Evolutionary conservation across 768 basidiomycete genomes (phyloP), one percentile per base, ranked within the genome.

Genomic region (Ramaria rubella): DNA sequence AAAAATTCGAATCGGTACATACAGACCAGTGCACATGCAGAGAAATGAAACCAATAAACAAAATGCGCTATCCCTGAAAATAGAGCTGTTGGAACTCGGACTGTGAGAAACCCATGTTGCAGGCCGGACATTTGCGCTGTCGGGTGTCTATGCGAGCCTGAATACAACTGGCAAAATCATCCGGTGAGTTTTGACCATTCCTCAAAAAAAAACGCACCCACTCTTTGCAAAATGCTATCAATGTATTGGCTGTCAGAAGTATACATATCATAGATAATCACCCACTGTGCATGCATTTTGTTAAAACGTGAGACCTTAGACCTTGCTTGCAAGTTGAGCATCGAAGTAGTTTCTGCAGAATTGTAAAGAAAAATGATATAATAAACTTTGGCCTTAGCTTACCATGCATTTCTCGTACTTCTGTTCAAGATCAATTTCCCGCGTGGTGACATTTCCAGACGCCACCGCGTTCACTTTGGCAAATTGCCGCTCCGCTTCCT

Each of bases 41-140:
- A 23, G n/a, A 24, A 57, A 55, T 17, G 31, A 43, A 31, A 43
- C 24, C 8, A 43, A 43, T 43, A 50, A 50, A 29, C 30, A 42
- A 56, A 24, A n/a, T 23, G 17, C 19, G 44, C 21, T 51, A 72
- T 57, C 55, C 44, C 31, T 83, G 82, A 68, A 86, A 82, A 63
- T 75, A 84, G 30, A 86, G 66, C 11, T 75, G 73, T 63, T 81
- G 78, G n/a, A 93, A 90, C 60, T 98, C 94, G 49, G 84, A 85
- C 62, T 85, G 81, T 4, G 86, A 85, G 72, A 98, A 98, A 1
- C 78, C 70, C 30, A 87, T 65, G 60, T 86, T 86, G 67, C 94
- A 98, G 5, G 87, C 85, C 23, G 94, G 94, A 71, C 94, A 98
- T 69, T 94, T 94, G 26, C 94, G 85, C 67, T 96, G 94, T 58